A percentile compares a stretch with the other conserved stretches of the same genome.
Conservation (phyloP, 257 asterid genomes). For the Penstemon newberryi region DNA sequence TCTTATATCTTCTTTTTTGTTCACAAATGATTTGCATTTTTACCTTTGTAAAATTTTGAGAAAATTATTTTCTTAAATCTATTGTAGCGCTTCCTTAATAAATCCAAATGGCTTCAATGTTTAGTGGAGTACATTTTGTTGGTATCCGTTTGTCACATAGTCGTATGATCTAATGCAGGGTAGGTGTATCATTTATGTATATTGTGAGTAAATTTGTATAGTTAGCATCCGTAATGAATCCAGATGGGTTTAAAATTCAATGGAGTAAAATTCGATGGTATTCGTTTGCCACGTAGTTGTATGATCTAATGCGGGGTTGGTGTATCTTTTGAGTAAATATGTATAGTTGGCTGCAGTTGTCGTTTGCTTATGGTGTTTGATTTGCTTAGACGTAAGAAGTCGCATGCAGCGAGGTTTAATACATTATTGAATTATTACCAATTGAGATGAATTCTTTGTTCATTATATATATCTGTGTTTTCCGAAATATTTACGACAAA, state of each 20-base stretch:
- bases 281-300: neutral
- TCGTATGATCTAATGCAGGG: neutral
- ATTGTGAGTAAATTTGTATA: neutral
- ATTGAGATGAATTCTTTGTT: neutral
- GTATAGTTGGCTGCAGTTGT: slow-evolving; percentile 2
- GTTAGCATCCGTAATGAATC: neutral
- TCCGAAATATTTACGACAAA: neutral
- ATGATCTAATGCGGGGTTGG: neutral
- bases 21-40: neutral
- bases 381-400: neutral
- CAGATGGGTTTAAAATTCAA: neutral
- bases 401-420: neutral
- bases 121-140: neutral
- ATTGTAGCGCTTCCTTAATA: neutral
- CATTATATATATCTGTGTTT: neutral
- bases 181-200: neutral
- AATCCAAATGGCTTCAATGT: neutral
- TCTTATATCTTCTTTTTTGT: neutral
- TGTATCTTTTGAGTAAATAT: neutral
- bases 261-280: neutral
- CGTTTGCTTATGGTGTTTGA: slow-evolving; percentile 6
- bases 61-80: neutral
- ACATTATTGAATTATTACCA: neutral
- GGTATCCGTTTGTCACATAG: neutral
- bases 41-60: neutral